Percentiles rank a stretch among this genome's conserved stretches.
These are phyloP conservation scores for Halenospora varia DNA, from an alignment of 495 filamentous ascomycete species.

Conservation along the genomic window DNA sequence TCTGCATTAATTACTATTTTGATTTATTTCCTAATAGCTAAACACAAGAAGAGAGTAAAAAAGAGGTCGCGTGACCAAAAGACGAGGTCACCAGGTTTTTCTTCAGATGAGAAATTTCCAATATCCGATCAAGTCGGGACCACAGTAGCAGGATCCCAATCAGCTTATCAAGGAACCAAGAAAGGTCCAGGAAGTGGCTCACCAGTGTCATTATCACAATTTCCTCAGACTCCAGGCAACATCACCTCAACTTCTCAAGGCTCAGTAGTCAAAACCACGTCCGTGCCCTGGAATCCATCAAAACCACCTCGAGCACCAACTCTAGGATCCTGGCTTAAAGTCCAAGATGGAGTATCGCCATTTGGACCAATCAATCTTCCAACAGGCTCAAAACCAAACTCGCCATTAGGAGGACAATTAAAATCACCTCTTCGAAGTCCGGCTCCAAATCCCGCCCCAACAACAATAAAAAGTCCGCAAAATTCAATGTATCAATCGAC, in stretches of 20 bases:
- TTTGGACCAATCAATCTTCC: conserved; percentile 23
- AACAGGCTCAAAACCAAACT: conserved; percentile 1
- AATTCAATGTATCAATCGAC: no score
- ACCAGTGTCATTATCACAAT: conserved; percentile 2
- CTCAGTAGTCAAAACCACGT: conserved; percentile 15
- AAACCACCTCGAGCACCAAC: conserved; percentile 19
- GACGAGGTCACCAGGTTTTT: conserved; percentile 1
- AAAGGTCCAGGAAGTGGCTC: not conserved
- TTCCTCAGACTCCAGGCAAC: not conserved
- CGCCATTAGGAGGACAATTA: conserved; percentile 18
- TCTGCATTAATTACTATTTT: conserved; percentile 25
- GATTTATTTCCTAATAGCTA: conserved; percentile 22
- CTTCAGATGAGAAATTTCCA: conserved; percentile 16
- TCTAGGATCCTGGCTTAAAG: conserved; percentile 17
- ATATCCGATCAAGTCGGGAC: conserved; percentile 6
- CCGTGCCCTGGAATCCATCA: conserved; percentile 21
- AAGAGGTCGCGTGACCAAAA: conserved; percentile 1
- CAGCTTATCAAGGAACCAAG: not conserved
- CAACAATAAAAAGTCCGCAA: no score
- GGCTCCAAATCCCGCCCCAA: not conserved
- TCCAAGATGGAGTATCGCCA: conserved; percentile 22
- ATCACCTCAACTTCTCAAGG: not conserved
- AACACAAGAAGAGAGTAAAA: conserved; percentile 12
- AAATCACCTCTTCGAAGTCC: conserved; percentile 19
- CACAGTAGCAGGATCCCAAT: conserved; percentile 13